A percentile compares a stretch with the other conserved stretches of the same genome.
These are phyloP conservation scores for Cajanus cajan DNA, from an alignment of 306 rosid genomes.

Conservation along the genomic window DNA sequence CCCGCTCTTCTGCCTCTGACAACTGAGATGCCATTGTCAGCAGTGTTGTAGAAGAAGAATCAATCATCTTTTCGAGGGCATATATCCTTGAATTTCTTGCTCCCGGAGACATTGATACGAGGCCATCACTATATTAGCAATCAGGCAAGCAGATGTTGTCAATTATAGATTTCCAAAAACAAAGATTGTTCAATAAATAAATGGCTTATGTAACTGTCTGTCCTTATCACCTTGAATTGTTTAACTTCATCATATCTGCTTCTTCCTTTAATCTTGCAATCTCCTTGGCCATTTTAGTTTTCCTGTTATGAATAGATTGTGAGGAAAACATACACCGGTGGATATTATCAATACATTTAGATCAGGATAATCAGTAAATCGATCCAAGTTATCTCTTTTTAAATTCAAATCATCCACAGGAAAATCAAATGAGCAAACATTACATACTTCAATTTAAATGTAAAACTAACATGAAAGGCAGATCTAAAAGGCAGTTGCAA, in stretches of 20 bases:
- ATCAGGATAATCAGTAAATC: background rate
- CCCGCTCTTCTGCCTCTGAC: constrained; percentile 97
- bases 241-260: constrained; percentile 35
- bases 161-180: constrained; percentile 5
- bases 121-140: constrained; percentile 44
- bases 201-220: background rate
- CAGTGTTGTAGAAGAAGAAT: constrained; percentile 72
- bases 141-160: background rate
- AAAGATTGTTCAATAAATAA: background rate
- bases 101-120: constrained; percentile 77
- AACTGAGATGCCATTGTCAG: constrained; percentile 95
- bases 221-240: constrained; percentile 35
- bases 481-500: no score
- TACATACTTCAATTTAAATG: no score
- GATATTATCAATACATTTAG: background rate
- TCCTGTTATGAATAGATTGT: constrained; percentile 37
- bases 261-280: constrained; percentile 46
- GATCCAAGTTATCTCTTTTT: no score
- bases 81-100: constrained; percentile 89
- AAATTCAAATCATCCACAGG: no score
- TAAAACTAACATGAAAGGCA: no score
- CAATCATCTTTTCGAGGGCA: constrained; percentile 92
- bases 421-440: no score
- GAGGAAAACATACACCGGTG: background rate
- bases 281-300: constrained; percentile 51